phyloP scores from a whole-genome alignment of 371 early-diverging fungal genomes.

The Saksenaea vasiformis region DNA sequence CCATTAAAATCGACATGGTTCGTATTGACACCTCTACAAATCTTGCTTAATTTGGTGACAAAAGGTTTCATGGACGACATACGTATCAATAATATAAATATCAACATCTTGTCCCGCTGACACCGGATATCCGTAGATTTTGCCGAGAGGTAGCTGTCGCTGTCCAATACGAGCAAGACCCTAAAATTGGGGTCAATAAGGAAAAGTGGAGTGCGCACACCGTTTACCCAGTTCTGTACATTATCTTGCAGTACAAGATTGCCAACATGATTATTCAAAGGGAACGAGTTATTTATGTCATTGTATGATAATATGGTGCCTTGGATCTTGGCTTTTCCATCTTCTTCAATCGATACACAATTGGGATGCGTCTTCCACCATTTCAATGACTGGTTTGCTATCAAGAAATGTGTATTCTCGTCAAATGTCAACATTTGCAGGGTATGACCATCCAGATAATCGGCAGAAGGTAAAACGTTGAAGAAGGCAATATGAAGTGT shows the following conservation, averaged over 20 bases:
- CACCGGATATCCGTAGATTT: constrained; percentile 17
- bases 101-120: constrained; percentile 40
- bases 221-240: background rate
- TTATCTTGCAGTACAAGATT: background rate
- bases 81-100: constrained; percentile 53
- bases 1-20: constrained; percentile 68
- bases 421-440: background rate
- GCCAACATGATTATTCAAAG: background rate
- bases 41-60: background rate
- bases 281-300: background rate
- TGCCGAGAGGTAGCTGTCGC: constrained; percentile 19
- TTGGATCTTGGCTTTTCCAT: background rate
- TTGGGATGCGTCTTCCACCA: background rate
- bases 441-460: background rate
- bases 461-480: background rate
- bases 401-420: background rate
- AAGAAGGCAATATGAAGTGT: background rate
- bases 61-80: background rate
- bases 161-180: constrained; percentile 31
- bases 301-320: background rate
- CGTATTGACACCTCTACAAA: constrained; percentile 58
- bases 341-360: background rate
- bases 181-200: constrained; percentile 3
- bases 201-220: background rate
- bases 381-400: background rate